Conservation (phyloP, 2,329 filamentous ascomycete genomes). For the Talaromyces atroroseus region DNA sequence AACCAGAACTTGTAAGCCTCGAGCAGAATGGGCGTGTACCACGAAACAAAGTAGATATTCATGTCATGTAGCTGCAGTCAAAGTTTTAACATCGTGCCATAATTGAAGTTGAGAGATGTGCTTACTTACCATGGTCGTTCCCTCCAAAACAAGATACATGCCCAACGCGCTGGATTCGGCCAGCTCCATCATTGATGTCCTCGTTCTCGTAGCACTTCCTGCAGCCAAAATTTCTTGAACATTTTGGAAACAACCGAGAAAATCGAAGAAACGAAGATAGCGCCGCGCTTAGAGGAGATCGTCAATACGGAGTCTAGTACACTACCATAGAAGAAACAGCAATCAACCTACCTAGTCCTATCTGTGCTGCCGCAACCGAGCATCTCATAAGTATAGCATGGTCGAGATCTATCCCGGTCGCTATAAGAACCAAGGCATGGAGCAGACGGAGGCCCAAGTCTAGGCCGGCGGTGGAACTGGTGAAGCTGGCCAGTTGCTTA, state of each 20-base stretch:
- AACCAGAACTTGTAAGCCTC: slow-evolving; percentile 11
- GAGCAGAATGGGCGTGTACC: slow-evolving; percentile 7
- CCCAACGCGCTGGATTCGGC: slow-evolving; percentile 9
- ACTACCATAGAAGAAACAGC: not conserved
- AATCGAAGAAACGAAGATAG: slow-evolving; percentile 9
- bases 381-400: not conserved
- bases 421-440: slow-evolving; percentile 17
- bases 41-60: slow-evolving; percentile 7
- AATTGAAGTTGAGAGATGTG: not conserved
- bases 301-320: not conserved
- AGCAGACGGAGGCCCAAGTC: slow-evolving; percentile 19
- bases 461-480: slow-evolving; percentile 17
- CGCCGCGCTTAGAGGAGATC: not conserved
- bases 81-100: not conserved
- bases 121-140: slow-evolving; percentile 5
- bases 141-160: slow-evolving; percentile 10
- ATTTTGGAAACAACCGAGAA: slow-evolving; percentile 5
- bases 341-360: slow-evolving; percentile 5
- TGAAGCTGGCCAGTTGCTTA: slow-evolving; percentile 20
- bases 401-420: slow-evolving; percentile 9
- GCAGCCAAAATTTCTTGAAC: slow-evolving; percentile 1
- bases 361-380: slow-evolving; percentile 3
- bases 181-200: not conserved
- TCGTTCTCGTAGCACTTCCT: not conserved
- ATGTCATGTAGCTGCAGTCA: slow-evolving; percentile 7